Evolutionary conservation across 805 yeast genomes (phyloP).

Genomic region (Candida incommunis): DNA sequence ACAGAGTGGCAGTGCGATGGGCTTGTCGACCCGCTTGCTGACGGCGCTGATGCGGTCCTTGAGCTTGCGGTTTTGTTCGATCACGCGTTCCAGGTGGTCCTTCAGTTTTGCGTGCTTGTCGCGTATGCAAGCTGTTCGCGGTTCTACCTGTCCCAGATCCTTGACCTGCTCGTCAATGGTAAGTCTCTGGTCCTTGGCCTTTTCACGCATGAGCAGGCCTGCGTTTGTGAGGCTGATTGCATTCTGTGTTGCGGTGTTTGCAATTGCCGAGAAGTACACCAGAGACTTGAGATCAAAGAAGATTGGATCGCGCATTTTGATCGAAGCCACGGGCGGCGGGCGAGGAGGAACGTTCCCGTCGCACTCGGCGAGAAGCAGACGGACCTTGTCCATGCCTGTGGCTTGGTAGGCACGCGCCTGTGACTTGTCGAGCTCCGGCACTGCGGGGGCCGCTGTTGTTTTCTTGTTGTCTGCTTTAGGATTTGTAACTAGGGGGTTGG

Average conservation of each 20-base stretch:
- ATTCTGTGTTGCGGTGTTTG: neutral
- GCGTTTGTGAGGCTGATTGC: slow-evolving; percentile 18
- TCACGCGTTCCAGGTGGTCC: slow-evolving; percentile 9
- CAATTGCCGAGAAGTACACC: slow-evolving; percentile 3
- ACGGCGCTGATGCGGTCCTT: slow-evolving; percentile 21
- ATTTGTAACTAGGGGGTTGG: neutral
- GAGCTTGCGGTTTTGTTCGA: slow-evolving; percentile 22
- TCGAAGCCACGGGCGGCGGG: neutral
- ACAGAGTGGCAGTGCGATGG: slow-evolving; percentile 22
- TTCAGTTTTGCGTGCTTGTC: slow-evolving; percentile 4
- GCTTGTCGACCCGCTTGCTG: slow-evolving; percentile 15
- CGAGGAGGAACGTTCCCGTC: neutral
- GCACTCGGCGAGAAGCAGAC: neutral
- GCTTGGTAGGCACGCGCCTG: neutral
- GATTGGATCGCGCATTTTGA: slow-evolving; percentile 7
- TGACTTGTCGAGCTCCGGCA: neutral
- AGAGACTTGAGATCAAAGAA: slow-evolving; percentile 10
- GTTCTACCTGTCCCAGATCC: slow-evolving; percentile 13
- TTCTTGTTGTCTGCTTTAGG: neutral
- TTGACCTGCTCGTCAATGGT: slow-evolving; percentile 30
- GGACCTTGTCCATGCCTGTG: neutral
- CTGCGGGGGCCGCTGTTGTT: no score
- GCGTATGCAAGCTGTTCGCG: slow-evolving; percentile 8
- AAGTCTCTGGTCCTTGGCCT: slow-evolving; percentile 25
- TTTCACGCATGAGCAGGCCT: slow-evolving; percentile 24